Evolutionary conservation across 345 rosid species (phyloP).

Genomic region (Garcia nutans): DNA sequence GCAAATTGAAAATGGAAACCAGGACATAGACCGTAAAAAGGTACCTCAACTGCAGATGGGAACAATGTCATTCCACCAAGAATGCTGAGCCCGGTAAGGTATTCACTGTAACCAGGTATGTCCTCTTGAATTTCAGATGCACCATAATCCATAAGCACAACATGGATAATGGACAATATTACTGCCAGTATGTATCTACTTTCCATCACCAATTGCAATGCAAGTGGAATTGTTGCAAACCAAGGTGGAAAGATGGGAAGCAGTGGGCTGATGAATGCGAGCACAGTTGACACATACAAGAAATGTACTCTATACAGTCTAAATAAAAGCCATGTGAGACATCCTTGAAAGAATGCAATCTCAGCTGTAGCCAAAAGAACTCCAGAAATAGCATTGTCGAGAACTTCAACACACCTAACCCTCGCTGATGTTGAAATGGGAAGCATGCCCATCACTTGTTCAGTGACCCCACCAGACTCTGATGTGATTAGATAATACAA

Average conservation of each 20-base stretch:
- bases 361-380: constrained; percentile 95
- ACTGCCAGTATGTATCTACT: constrained; percentile 67
- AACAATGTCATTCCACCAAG: constrained; percentile 96
- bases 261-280: constrained; percentile 72
- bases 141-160: constrained; percentile 79
- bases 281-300: constrained; percentile 76
- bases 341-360: constrained; percentile 89
- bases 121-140: constrained; percentile 86
- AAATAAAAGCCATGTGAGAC: constrained; percentile 91
- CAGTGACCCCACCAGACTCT: constrained; percentile 92
- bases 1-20: background rate
- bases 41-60: constrained; percentile 92
- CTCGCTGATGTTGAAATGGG: constrained; percentile 68
- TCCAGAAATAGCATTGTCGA: constrained; percentile 79
- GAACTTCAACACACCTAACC: constrained; percentile 72
- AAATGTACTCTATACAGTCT: constrained; percentile 81
- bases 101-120: constrained; percentile 78
- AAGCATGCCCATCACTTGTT: constrained; percentile 84
- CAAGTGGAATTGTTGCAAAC: constrained; percentile 89
- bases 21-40: background rate
- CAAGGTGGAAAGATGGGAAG: constrained; percentile 82
- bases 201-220: constrained; percentile 65
- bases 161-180: constrained; percentile 59
- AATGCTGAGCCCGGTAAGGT: constrained; percentile 90
- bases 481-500: constrained; percentile 83